Conservation (phyloP, 306 rosid genomes). For the Prunus davidiana region DNA sequence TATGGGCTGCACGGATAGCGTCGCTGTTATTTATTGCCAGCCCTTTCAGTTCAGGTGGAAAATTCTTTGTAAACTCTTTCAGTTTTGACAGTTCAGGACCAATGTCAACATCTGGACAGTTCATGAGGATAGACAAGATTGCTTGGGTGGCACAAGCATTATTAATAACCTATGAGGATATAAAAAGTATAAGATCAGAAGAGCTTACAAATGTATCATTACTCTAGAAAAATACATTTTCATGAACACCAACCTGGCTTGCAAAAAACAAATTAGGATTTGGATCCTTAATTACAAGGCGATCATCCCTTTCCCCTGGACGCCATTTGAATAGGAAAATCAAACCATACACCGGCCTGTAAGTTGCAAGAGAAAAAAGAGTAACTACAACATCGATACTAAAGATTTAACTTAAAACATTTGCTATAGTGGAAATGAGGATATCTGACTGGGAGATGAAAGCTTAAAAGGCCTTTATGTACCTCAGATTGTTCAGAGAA, state of each 20-base stretch:
- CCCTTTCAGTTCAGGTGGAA: conserved; percentile 96
- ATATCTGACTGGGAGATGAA: conserved; percentile 1
- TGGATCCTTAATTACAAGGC: conserved; percentile 82
- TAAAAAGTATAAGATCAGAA: conserved; percentile 17
- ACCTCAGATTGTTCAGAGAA: conserved; percentile 82
- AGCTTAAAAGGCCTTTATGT: conserved; percentile 21
- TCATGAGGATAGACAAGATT: conserved; percentile 90
- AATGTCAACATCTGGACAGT: conserved; percentile 76
- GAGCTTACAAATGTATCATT: background rate
- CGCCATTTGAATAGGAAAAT: conserved; percentile 98
- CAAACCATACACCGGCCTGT: conserved; percentile 97
- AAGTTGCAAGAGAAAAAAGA: conserved; percentile 4
- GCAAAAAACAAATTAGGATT: conserved; percentile 96
- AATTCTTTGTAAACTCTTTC: conserved; percentile 87
- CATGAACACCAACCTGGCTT: conserved; percentile 68
- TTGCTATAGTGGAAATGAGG: conserved; percentile 2
- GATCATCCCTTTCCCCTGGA: conserved; percentile 95
- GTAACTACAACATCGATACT: background rate
- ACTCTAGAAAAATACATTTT: background rate
- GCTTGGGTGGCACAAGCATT: conserved; percentile 99
- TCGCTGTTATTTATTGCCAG: conserved; percentile 95
- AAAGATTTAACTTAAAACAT: conserved; percentile 12
- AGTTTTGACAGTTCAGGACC: conserved; percentile 86
- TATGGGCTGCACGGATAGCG: conserved; percentile 87
- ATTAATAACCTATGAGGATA: conserved; percentile 66